These are phyloP conservation scores for Exserohilum rostratum DNA, from an alignment of 2,329 filamentous ascomycete species.

Conservation along the genomic window DNA sequence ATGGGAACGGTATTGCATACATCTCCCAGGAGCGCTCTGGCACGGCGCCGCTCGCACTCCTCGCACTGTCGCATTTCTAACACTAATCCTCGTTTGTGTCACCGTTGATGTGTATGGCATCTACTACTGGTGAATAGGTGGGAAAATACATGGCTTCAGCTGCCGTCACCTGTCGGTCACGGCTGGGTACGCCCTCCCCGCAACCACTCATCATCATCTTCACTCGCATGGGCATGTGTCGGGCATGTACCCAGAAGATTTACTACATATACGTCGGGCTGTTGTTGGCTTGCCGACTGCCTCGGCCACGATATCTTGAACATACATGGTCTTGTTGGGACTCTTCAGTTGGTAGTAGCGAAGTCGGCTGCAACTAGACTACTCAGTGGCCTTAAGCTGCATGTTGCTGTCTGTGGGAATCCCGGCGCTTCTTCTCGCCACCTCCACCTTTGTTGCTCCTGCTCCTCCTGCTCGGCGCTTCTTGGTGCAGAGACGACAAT, in stretches of 20 bases:
- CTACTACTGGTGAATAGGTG: constrained; percentile 3
- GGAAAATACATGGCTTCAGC: background rate
- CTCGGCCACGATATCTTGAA: constrained; percentile 2
- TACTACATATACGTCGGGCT: background rate
- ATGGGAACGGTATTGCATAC: background rate
- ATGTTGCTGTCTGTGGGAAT: constrained; percentile 2
- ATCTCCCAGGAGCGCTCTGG: background rate
- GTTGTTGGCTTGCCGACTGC: constrained; percentile 1
- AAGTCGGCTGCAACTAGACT: constrained; percentile 1
- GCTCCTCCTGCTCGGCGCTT: background rate
- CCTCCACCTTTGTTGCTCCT: background rate
- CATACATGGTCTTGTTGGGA: constrained; percentile 2
- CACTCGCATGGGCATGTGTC: background rate
- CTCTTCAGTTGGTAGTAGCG: background rate
- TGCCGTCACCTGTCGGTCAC: constrained; percentile 1
- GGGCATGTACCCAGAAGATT: background rate
- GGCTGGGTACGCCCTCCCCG: background rate
- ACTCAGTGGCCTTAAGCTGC: constrained; percentile 8
- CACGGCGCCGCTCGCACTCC: background rate
- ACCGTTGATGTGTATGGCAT: constrained; percentile 4
- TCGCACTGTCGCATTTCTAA: constrained; percentile 2
- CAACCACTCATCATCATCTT: background rate
- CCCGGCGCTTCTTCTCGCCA: background rate
- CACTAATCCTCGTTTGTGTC: background rate
- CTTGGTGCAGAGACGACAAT: background rate